Evolutionary conservation across 768 basidiomycete species (phyloP).

Genomic region (Udeniomyces megalosporus): DNA sequence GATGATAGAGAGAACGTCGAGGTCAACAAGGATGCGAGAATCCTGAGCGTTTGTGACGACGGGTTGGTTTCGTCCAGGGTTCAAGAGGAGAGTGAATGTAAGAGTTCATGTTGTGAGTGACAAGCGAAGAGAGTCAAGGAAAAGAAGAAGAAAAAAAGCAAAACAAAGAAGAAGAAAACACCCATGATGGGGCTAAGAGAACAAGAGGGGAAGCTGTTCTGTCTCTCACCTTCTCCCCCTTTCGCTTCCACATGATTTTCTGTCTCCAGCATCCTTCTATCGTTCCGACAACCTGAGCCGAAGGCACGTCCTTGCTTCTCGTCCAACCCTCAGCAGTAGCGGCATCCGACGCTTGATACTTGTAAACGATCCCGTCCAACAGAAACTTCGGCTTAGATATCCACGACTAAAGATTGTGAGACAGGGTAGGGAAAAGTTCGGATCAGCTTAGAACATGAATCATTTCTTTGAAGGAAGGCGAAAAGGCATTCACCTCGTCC

Average conservation of each 20-base stretch:
- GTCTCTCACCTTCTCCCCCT: slow-evolving; percentile 32
- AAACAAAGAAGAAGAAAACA: neutral
- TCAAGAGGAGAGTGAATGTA: neutral
- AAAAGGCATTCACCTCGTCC: slow-evolving; percentile 51
- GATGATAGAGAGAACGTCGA: slow-evolving; percentile 49
- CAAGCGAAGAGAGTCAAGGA: neutral
- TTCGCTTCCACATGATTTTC: slow-evolving; percentile 55
- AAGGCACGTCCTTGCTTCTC: slow-evolving; percentile 72
- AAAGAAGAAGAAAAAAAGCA: neutral
- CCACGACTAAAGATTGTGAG: no score
- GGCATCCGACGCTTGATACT: slow-evolving; percentile 48
- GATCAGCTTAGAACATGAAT: neutral
- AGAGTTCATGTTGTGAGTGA: neutral
- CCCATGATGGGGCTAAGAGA: no score
- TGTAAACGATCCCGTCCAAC: slow-evolving; percentile 77
- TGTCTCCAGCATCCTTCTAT: slow-evolving; percentile 83
- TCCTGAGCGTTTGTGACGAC: slow-evolving; percentile 39
- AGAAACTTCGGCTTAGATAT: slow-evolving; percentile 71
- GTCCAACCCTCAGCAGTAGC: slow-evolving; percentile 27
- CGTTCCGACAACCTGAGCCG: slow-evolving; percentile 53
- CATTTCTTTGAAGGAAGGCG: neutral
- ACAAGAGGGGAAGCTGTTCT: neutral
- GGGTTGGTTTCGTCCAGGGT: no score
- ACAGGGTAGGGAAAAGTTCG: slow-evolving; percentile 20
- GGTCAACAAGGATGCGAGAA: slow-evolving; percentile 55